Evolutionary conservation across 148 eudicot species (phyloP), one percentile per base, ranked within the genome.

Genomic region (Chenopodium berlandieri): DNA sequence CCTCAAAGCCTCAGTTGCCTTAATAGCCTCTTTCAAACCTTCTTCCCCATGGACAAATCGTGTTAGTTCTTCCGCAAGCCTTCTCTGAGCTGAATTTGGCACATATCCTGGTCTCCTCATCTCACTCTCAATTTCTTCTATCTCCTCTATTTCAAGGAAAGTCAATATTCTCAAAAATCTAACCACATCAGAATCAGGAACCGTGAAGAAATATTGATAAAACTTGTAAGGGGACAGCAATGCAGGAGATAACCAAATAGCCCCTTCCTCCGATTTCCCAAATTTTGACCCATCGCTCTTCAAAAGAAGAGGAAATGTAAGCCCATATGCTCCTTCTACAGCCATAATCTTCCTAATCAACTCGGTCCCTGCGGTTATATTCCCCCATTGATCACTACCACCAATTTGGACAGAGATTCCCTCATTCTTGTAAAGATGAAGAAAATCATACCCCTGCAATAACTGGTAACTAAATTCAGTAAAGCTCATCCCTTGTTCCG

Each of bases 341-440:
- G 85, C 88, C 48, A 90, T 46, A 84, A 92, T 83, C 83, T 84
- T 89, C 19, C 97, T 86, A 81, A 95, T 91, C 19, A 95, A 91
- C 48, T 95, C 98, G 0, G 98, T 93, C 20, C 98, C 98, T 0
- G 94, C 98, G 0, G 97, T 95, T 60, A 95, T 95, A 76, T 95
- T 95, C 4, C 97, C 98, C 98, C 98, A 95, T 68, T 95, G 98
- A 81, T 95, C 98, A 83, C 97, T 93, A 2, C 98, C 98, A 0
- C 98, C 98, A 71, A 95, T 91, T 76, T 95, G 98, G 66, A 92
- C 96, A 75, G 65, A 86, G 37, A 95, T 91, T 8, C 92, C 91
- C 25, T 91, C 85, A 10, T 88, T 86, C 34, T 82, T 71, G 52
- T 83, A 93, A 58, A 95, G 83, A 83, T 90, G 85, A 4, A 95